Evolutionary conservation across 352 stramenopile species (phyloP).

Genomic region (Plasmopara viticola): DNA sequence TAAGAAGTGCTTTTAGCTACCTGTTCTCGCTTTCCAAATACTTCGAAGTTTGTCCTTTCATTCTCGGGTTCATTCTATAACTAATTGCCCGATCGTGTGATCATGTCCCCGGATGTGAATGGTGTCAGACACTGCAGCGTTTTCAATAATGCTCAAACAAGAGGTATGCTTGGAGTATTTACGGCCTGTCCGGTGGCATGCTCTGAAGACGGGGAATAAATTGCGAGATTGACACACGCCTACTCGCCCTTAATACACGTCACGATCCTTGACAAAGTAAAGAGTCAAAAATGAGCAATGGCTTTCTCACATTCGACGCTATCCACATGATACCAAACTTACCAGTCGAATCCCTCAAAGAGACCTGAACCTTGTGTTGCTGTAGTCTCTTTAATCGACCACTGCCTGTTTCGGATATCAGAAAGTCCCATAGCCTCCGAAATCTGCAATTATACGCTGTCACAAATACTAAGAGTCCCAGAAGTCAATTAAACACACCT

Average conservation of each 20-base stretch:
- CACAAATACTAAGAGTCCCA: background rate
- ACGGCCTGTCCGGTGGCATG: constrained; percentile 8
- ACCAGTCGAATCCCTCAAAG: constrained; percentile 99
- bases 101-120: constrained; percentile 1
- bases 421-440: constrained; percentile 97
- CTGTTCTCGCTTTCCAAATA: background rate
- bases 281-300: background rate
- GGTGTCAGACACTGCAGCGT: constrained; percentile 3
- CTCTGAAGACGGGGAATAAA: constrained; percentile 5
- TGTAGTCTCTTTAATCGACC: constrained; percentile 99
- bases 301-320: background rate
- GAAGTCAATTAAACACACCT: constrained; percentile 35
- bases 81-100: no score
- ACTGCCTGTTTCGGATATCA: constrained; percentile 98
- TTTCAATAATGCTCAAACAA: constrained; percentile 2
- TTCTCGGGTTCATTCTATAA: no score
- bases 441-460: constrained; percentile 64
- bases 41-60: no score
- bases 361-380: constrained; percentile 96
- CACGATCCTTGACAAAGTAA: constrained; percentile 58
- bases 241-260: constrained; percentile 88
- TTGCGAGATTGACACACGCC: constrained; percentile 3
- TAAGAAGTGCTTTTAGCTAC: constrained; percentile 11
- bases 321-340: background rate
- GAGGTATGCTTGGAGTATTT: background rate